A percentile compares a stretch with the other conserved stretches of the same genome.
phyloP scores from a whole-genome alignment of 495 filamentous ascomycete genomes.

The Penicillium canescens region DNA sequence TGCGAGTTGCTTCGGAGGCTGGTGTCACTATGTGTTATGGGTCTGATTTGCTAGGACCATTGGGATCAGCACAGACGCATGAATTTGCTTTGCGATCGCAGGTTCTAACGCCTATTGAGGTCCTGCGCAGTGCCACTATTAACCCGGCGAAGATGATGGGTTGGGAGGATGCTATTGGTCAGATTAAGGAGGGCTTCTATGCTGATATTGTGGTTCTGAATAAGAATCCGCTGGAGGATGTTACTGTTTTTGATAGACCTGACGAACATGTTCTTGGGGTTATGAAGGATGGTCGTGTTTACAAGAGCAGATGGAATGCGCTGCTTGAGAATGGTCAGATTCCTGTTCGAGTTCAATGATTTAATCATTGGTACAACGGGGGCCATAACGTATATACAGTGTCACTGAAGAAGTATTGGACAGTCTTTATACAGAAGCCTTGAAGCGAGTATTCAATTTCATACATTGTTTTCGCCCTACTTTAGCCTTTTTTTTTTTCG shows the following conservation, averaged over 20 bases:
- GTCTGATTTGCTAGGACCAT: constrained; percentile 52
- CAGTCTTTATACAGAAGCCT: too few species aligned
- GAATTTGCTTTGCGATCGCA: constrained; percentile 50
- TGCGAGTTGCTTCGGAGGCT: constrained; percentile 46
- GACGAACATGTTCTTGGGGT: constrained; percentile 47
- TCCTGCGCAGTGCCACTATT: constrained; percentile 53
- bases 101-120: constrained; percentile 39
- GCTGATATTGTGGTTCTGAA: constrained; percentile 48
- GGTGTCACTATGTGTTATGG: constrained; percentile 57
- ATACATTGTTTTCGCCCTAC: too few species aligned
- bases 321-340: constrained; percentile 33
- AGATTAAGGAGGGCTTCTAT: constrained; percentile 39
- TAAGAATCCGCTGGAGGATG: constrained; percentile 52
- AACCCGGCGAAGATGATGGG: constrained; percentile 50
- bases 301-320: constrained; percentile 42
- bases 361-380: not conserved
- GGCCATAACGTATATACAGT: too few species aligned
- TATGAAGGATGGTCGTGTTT: constrained; percentile 51
- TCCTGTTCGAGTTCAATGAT: constrained; percentile 23
- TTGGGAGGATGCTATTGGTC: constrained; percentile 41
- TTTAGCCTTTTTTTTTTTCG: too few species aligned
- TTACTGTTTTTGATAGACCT: constrained; percentile 47
- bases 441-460: too few species aligned
- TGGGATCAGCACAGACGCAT: constrained; percentile 46
- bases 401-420: too few species aligned